Evolutionary conservation across 306 rosid species (phyloP).

Genomic region (Dryas alaskensis): DNA sequence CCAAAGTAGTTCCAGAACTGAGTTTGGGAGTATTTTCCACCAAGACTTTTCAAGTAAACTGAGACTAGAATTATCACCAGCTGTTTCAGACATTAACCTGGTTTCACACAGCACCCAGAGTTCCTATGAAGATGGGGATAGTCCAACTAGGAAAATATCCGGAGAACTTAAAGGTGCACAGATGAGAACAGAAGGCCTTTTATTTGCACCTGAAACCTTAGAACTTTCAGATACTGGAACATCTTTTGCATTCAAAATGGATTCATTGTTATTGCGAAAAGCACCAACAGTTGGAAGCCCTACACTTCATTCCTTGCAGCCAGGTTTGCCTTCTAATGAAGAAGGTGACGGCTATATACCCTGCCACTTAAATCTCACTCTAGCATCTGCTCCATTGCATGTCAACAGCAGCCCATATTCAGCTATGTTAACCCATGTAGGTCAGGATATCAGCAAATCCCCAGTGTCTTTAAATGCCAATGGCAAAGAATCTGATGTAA

Average conservation of each 20-base stretch:
- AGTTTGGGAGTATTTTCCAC: slow-evolving; percentile 66
- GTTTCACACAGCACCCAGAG: slow-evolving; percentile 88
- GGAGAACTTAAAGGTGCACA: slow-evolving; percentile 58
- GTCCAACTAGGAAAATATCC: slow-evolving; percentile 49
- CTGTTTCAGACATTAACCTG: slow-evolving; percentile 74
- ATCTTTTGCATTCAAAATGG: slow-evolving; percentile 76
- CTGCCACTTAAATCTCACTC: slow-evolving; percentile 82
- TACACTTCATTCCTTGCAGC: slow-evolving; percentile 53
- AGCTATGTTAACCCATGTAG: slow-evolving; percentile 50
- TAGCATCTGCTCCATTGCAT: slow-evolving; percentile 73
- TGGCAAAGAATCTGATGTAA: slow-evolving; percentile 54
- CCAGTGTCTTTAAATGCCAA: slow-evolving; percentile 40
- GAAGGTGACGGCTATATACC: slow-evolving; percentile 79
- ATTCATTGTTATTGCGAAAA: slow-evolving; percentile 53
- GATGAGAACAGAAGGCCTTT: slow-evolving; percentile 44
- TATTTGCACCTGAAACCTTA: slow-evolving; percentile 62
- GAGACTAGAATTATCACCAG: slow-evolving; percentile 76
- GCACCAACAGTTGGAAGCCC: slow-evolving; percentile 44
- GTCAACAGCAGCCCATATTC: slow-evolving; percentile 49
- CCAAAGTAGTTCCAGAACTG: slow-evolving; percentile 59
- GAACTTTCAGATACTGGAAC: slow-evolving; percentile 94
- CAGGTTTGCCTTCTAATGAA: slow-evolving; percentile 50
- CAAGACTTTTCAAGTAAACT: slow-evolving; percentile 82
- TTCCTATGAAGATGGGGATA: slow-evolving; percentile 75
- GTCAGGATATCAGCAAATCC: slow-evolving; percentile 52